phyloP scores from a whole-genome alignment of 768 basidiomycete species.

The Rhizopogon vesiculosus region DNA sequence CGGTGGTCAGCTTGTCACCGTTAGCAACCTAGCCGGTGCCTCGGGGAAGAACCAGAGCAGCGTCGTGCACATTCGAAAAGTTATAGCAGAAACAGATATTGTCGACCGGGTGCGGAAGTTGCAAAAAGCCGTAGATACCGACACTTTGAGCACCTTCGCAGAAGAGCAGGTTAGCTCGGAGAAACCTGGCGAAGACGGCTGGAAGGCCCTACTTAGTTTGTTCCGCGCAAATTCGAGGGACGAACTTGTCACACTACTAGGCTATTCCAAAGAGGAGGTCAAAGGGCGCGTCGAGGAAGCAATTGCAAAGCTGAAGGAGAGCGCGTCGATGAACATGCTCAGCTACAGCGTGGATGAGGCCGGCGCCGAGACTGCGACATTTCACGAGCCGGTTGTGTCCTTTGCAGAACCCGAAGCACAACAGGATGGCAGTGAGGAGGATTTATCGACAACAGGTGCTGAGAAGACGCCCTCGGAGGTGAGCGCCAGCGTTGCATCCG shows the following conservation, averaged over 20 bases:
- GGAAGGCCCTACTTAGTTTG: conserved; percentile 86
- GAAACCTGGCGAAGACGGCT: conserved; percentile 48
- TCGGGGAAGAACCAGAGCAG: conserved; percentile 82
- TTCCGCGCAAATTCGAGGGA: conserved; percentile 89
- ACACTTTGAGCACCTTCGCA: conserved; percentile 63
- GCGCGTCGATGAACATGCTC: conserved; percentile 21
- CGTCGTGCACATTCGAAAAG: conserved; percentile 71
- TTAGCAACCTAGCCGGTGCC: conserved; percentile 68
- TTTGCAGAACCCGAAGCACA: conserved; percentile 69
- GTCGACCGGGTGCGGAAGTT: conserved; percentile 71
- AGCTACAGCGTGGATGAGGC: conserved; percentile 34
- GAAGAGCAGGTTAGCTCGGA: conserved; percentile 38
- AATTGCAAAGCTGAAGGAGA: conserved; percentile 65
- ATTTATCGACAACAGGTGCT: conserved; percentile 20
- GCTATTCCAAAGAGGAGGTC: conserved; percentile 88
- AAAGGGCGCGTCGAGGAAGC: conserved; percentile 76
- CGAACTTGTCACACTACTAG: conserved; percentile 84
- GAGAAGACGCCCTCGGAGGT: conserved; percentile 58
- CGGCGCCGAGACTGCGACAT: conserved; percentile 37
- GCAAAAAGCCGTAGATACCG: conserved; percentile 53
- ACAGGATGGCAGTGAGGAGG: conserved; percentile 25
- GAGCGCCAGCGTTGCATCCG: conserved; percentile 60
- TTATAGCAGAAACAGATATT: conserved; percentile 72
- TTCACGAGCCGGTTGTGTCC: conserved; percentile 75
- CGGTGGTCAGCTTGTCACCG: conserved; percentile 80